A percentile compares a stretch with the other conserved stretches of the same genome.
Evolutionary conservation across 192 early-diverging fungal genomes (phyloP).

Genomic region (Thoreauomyces humboldtii): DNA sequence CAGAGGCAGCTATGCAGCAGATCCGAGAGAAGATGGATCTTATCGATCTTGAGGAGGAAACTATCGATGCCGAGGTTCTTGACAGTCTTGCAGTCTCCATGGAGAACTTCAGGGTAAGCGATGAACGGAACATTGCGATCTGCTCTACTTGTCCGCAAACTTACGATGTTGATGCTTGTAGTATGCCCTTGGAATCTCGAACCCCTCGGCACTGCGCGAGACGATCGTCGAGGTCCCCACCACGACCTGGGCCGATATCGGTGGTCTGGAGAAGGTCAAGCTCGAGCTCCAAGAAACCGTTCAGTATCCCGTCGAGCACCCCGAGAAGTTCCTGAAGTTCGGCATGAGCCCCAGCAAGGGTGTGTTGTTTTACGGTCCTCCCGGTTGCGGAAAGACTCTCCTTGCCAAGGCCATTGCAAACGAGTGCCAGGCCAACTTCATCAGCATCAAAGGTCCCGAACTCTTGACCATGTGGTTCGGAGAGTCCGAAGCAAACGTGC

Average conservation of each 20-base stretch:
- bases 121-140: not conserved
- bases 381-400: conserved; percentile 97
- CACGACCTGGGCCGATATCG: conserved; percentile 93
- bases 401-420: conserved; percentile 99
- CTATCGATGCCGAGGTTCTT: conserved; percentile 95
- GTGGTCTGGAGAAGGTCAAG: conserved; percentile 97
- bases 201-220: conserved; percentile 98
- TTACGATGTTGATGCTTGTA: conserved; percentile 23
- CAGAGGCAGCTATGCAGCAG: conserved; percentile 99
- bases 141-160: not conserved
- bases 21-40: conserved; percentile 99
- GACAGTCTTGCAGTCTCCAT: conserved; percentile 93
- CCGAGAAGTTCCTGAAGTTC: conserved; percentile 99
- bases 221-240: conserved; percentile 97
- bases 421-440: conserved; percentile 99
- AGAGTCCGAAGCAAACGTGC: conserved; percentile 98
- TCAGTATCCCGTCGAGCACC: conserved; percentile 98
- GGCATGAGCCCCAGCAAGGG: conserved; percentile 96
- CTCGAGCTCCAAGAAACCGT: conserved; percentile 97
- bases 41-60: conserved; percentile 97
- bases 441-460: conserved; percentile 98
- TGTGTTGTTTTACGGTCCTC: conserved; percentile 98
- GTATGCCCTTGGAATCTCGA: conserved; percentile 89
- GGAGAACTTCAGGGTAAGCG: conserved; percentile 88
- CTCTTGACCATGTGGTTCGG: conserved; percentile 99